phyloP scores from a whole-genome alignment of 1,284 basidiomycete genomes.

The Hemileia vastatrix region DNA sequence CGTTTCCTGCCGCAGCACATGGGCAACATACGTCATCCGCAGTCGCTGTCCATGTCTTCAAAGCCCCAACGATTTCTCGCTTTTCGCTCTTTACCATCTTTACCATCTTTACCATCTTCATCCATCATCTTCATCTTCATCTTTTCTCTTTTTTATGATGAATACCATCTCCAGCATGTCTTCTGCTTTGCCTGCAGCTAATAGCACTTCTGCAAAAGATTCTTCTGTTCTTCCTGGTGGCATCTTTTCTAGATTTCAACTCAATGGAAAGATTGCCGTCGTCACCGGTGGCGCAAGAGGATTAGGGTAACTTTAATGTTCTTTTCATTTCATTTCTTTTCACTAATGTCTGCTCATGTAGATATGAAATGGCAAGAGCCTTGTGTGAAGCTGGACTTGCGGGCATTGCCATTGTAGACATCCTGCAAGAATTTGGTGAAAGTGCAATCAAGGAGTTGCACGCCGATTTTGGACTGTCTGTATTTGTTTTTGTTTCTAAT shows the following conservation, averaged over 20 bases:
- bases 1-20: too few species aligned
- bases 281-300: conserved; percentile 23
- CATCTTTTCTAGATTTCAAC: conserved; percentile 17
- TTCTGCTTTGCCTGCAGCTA: neutral
- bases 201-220: neutral
- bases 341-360: neutral
- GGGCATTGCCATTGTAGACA: conserved; percentile 24
- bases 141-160: too few species aligned
- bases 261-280: conserved; percentile 22
- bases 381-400: conserved; percentile 24
- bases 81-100: too few species aligned
- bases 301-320: conserved; percentile 11
- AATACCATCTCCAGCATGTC: neutral
- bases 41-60: too few species aligned
- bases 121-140: too few species aligned
- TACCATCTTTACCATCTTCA: too few species aligned
- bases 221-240: conserved; percentile 12
- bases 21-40: too few species aligned
- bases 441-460: conserved; percentile 17
- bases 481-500: too few species aligned
- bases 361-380: conserved; percentile 21
- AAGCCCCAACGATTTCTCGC: too few species aligned
- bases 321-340: neutral
- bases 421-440: conserved; percentile 23
- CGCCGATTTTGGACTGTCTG: conserved; percentile 12